phyloP scores from a whole-genome alignment of 1,139 yeast genomes.

The Sugiyamaella japonica region DNA sequence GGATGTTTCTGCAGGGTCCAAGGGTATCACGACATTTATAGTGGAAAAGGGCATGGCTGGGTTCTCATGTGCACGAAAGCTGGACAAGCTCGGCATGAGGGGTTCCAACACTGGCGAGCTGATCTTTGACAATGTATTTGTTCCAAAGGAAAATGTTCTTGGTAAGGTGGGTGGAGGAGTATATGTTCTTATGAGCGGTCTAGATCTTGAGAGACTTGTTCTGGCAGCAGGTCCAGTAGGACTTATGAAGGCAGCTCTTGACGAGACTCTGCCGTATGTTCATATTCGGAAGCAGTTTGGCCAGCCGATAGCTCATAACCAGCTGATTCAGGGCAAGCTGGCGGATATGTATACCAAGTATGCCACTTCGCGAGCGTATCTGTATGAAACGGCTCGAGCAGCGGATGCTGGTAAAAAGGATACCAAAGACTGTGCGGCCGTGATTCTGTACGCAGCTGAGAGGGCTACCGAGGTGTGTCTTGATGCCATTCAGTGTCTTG shows the following conservation, averaged over 20 bases:
- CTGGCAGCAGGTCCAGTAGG: conserved; percentile 41
- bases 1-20: conserved; percentile 38
- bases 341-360: conserved; percentile 42
- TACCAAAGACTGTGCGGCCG: conserved; percentile 41
- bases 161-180: conserved; percentile 38
- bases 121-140: conserved; percentile 39
- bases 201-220: conserved; percentile 39
- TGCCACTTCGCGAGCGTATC: conserved; percentile 37
- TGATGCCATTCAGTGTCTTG: conserved; percentile 40
- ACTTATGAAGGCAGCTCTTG: conserved; percentile 39
- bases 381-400: conserved; percentile 32
- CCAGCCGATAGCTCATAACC: conserved; percentile 39
- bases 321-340: conserved; percentile 39
- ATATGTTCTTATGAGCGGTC: conserved; percentile 39
- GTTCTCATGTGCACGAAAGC: conserved; percentile 37
- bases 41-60: conserved; percentile 38
- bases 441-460: conserved; percentile 40
- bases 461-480: conserved; percentile 40
- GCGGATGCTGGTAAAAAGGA: conserved; percentile 36
- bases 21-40: conserved; percentile 40
- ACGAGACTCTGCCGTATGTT: conserved; percentile 39
- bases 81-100: conserved; percentile 41
- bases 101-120: conserved; percentile 42
- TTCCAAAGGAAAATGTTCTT: conserved; percentile 39
- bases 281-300: conserved; percentile 41